Conservation (phyloP, 2,329 filamentous ascomycete genomes). For the Rutstroemia sp. region DNA sequence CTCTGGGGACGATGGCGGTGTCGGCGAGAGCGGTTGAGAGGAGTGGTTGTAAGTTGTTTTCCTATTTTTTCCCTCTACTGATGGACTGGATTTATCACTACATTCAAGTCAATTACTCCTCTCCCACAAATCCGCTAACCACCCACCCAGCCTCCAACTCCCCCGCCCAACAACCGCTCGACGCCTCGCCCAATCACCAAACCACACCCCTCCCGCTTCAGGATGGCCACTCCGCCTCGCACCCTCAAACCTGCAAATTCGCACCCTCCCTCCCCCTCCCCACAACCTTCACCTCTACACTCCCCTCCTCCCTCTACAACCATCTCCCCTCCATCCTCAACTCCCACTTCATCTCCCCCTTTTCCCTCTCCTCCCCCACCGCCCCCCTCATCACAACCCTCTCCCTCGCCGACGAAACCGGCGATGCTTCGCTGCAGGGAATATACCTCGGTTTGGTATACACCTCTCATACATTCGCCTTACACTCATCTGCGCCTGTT, state of each 20-base stretch:
- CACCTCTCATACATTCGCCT: not conserved
- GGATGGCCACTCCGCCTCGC: not conserved
- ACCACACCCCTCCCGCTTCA: not conserved
- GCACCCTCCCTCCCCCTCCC: slow-evolving; percentile 1
- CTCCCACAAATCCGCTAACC: not conserved
- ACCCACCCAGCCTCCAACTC: too few relatives aligned
- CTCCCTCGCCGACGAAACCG: slow-evolving; percentile 3
- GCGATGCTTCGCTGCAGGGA: not conserved
- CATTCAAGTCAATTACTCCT: too few relatives aligned
- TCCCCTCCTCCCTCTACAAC: not conserved
- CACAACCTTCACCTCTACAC: not conserved
- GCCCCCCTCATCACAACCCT: not conserved
- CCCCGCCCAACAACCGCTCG: too few relatives aligned
- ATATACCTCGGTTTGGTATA: slow-evolving; percentile 3
- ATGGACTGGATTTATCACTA: too few relatives aligned
- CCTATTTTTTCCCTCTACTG: not conserved
- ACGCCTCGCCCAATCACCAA: too few relatives aligned
- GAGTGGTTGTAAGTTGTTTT: not conserved
- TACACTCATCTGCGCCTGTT: not conserved
- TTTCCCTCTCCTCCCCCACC: not conserved
- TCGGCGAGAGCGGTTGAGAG: slow-evolving; percentile 4
- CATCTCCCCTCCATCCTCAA: slow-evolving; percentile 1
- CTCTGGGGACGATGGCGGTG: not conserved
- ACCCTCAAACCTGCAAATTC: slow-evolving; percentile 1
- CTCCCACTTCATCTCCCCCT: not conserved